Conservation (phyloP, 225 moss, liverwort and hornwort genomes). For the Asterella californica region DNA sequence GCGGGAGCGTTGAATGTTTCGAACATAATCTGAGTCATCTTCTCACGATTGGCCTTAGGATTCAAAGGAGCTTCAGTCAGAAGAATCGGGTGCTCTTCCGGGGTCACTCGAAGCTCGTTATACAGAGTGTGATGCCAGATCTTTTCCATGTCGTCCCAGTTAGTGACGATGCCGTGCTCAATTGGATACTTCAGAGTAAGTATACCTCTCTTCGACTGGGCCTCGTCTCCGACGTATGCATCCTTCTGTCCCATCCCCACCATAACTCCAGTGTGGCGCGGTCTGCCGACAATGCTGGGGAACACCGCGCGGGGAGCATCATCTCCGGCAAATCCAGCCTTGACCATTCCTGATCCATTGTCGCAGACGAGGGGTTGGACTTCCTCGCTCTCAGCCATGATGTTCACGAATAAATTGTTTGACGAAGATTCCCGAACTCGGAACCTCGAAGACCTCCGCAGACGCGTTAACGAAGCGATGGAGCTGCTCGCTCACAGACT, state of each 20-base stretch:
- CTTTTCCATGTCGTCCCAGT: conserved; percentile 85
- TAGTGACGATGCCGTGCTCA: conserved; percentile 69
- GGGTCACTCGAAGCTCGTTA: conserved; percentile 67
- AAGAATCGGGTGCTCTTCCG: conserved; percentile 65
- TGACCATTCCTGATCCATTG: conserved; percentile 72
- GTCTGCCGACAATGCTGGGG: conserved; percentile 34
- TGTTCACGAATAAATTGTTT: neutral
- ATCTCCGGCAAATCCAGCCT: conserved; percentile 43
- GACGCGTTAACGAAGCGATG: conserved; percentile 5
- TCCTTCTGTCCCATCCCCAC: conserved; percentile 54
- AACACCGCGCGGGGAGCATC: conserved; percentile 40
- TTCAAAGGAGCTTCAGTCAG: conserved; percentile 68
- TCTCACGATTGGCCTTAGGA: conserved; percentile 77
- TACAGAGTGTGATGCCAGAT: conserved; percentile 48
- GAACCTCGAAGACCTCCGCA: conserved; percentile 9
- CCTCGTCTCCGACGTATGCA: conserved; percentile 58
- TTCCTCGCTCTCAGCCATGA: conserved; percentile 50
- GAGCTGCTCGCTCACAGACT: conserved; percentile 3
- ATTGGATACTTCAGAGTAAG: conserved; percentile 68
- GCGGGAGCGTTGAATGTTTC: conserved; percentile 71
- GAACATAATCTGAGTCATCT: conserved; percentile 81
- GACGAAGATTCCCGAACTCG: neutral
- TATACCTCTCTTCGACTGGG: conserved; percentile 70
- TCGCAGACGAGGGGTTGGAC: conserved; percentile 52
- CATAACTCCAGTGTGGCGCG: conserved; percentile 69